Evolutionary conservation across 805 yeast genomes (phyloP).

Genomic region (Candida ortonii): DNA sequence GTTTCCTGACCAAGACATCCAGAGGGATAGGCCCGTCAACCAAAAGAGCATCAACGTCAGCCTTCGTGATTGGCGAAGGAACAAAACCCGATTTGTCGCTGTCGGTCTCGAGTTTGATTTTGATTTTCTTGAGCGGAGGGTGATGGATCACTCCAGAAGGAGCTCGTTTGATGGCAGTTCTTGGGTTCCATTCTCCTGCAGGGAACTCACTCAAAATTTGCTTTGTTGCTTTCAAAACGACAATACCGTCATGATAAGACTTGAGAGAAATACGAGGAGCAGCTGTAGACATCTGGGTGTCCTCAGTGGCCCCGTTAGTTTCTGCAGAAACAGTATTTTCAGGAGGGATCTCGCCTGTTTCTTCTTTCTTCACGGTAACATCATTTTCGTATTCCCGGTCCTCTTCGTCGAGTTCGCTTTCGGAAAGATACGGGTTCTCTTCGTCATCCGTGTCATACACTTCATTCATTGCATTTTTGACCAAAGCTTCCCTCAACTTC

Average conservation of each 20-base stretch:
- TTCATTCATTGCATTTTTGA: slow-evolving; percentile 81
- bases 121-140: slow-evolving; percentile 32
- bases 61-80: slow-evolving; percentile 53
- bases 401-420: slow-evolving; percentile 62
- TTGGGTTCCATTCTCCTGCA: slow-evolving; percentile 81
- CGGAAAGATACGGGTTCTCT: slow-evolving; percentile 71
- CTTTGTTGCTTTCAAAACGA: slow-evolving; percentile 63
- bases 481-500: slow-evolving; percentile 76
- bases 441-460: slow-evolving; percentile 83
- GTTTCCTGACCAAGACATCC: slow-evolving; percentile 57
- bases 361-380: slow-evolving; percentile 37
- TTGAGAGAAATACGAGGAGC: slow-evolving; percentile 38
- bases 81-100: slow-evolving; percentile 18
- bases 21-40: slow-evolving; percentile 46
- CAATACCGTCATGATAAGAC: slow-evolving; percentile 46
- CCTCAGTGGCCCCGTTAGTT: slow-evolving; percentile 24
- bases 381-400: slow-evolving; percentile 39
- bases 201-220: slow-evolving; percentile 65
- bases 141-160: slow-evolving; percentile 14
- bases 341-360: slow-evolving; percentile 30
- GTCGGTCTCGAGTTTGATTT: slow-evolving; percentile 21
- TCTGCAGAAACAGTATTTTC: too few relatives aligned
- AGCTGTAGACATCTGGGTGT: slow-evolving; percentile 4
- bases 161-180: slow-evolving; percentile 34
- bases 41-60: slow-evolving; percentile 67